A percentile compares a stretch with the other conserved stretches of the same genome.
These are phyloP conservation scores for Lasiodiplodia citricola DNA, from an alignment of 2,329 filamentous ascomycete species.

Conservation along the genomic window DNA sequence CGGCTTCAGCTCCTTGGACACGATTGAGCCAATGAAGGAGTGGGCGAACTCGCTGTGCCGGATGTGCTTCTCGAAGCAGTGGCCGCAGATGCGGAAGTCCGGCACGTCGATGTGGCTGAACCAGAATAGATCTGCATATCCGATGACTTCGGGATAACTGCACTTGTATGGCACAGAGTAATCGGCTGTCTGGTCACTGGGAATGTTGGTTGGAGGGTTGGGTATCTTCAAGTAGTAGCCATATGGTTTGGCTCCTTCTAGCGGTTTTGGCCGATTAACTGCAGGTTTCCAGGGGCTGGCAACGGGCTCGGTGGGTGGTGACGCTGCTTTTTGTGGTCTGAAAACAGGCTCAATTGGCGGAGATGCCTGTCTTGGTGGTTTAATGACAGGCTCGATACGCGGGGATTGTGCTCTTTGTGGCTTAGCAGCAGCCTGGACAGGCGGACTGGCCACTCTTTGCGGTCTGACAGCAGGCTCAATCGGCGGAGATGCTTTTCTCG, in stretches of 20 bases:
- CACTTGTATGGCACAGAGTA: neutral
- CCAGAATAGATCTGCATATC: neutral
- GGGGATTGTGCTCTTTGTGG: too few relatives aligned
- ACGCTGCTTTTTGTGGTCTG: too few relatives aligned
- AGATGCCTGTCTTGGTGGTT: neutral
- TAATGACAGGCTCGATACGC: too few relatives aligned
- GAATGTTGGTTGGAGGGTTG: neutral
- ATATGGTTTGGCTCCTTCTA: neutral
- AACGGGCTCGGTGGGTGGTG: too few relatives aligned
- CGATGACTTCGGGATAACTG: neutral
- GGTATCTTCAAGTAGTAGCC: conserved; percentile 4
- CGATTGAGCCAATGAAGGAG: neutral
- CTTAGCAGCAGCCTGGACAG: neutral
- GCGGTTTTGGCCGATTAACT: neutral
- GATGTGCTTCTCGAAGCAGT: conserved; percentile 5
- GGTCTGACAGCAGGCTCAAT: too few relatives aligned
- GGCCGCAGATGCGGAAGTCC: conserved; percentile 2
- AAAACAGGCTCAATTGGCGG: too few relatives aligned
- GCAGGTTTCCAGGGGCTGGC: neutral
- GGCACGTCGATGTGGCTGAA: conserved; percentile 1
- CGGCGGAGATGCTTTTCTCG: too few relatives aligned
- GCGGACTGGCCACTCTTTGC: too few relatives aligned
- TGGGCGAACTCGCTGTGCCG: neutral
- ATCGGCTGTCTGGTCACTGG: neutral
- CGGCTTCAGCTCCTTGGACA: neutral